Base-by-base conservation (phyloP, 2,329 filamentous ascomycete genomes). In the Fusarium tricinctum region DNA sequence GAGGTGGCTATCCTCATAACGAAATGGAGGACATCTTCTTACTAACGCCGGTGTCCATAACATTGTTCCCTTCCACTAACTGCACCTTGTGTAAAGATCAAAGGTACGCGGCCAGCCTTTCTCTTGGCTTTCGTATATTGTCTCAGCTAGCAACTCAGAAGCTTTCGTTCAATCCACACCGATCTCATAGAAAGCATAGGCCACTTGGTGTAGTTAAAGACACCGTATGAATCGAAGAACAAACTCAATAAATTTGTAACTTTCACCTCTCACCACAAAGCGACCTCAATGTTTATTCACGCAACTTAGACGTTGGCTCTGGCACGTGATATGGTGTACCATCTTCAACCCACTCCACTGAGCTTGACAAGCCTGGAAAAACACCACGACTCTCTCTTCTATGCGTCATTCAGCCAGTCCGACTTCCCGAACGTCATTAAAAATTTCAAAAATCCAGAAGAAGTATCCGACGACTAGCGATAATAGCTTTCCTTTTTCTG, bases 381-480 rank as follows among this genome's bases (percentile, higher is more conserved):
- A 63, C 57, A 48, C 66, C 62, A 63, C 43, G 43, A 63, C 62
- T 70, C 38, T 69, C 22, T 49, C 35, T 55, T 35, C 33, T 47
- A 63, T 70, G 66, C 62, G 66, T 67, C 64, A 68, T 68, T 53
- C 58, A 35, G 40, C 17, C 52, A 48, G 54, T 43, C 61, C 43
- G 52, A 47, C 26, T 56, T 39, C 52, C 43, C 33, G 42, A 43
- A 45, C 49, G 23, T 49, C 66, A 53, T 51, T 56, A 32, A 39
- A 39, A 35, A 49, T 52, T 13, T 30, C 28, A 42, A 53, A 57
- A 30, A 17, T 20, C 23, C 22, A 44, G 40, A 40, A 39, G 28
- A 38, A 53, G 51, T 15, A 23, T 50, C 22, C 39, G 20, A 42
- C 42, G 23, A 30, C 39, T 32, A 26, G 45, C 44, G 51, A 49